A percentile compares a stretch with the other conserved stretches of the same genome.
These are phyloP conservation scores for Lentithecium fluviatile DNA, from an alignment of 495 filamentous ascomycete genomes.

Conservation along the genomic window DNA sequence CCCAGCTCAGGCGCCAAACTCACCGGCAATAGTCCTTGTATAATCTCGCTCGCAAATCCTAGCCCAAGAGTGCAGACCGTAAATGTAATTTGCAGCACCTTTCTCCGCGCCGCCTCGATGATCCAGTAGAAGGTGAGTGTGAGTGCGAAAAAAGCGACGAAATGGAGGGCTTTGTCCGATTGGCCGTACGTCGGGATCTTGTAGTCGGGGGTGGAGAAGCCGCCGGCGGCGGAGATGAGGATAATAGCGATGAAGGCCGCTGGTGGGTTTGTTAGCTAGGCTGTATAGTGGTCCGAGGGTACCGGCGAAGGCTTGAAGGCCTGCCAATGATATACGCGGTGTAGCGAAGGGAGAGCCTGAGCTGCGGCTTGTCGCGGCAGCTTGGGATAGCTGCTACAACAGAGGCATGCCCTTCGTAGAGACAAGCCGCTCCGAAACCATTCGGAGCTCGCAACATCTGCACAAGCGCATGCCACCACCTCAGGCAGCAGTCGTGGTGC, in stretches of 20 bases:
- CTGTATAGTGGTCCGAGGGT: background rate
- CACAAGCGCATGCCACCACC: background rate
- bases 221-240: constrained; percentile 58
- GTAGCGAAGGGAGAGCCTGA: background rate
- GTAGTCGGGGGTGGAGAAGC: constrained; percentile 31
- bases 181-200: constrained; percentile 42
- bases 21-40: constrained; percentile 74
- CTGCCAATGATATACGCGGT: background rate
- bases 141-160: constrained; percentile 84
- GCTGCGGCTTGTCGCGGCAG: too few species aligned
- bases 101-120: constrained; percentile 81
- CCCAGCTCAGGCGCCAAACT: background rate
- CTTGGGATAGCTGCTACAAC: too few species aligned
- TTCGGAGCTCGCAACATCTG: background rate
- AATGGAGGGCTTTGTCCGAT: constrained; percentile 90
- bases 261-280: background rate
- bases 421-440: too few species aligned
- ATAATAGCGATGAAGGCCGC: constrained; percentile 70
- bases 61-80: constrained; percentile 70
- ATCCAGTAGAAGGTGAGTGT: constrained; percentile 91
- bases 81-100: constrained; percentile 81
- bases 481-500: background rate
- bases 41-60: constrained; percentile 79
- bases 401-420: too few species aligned
- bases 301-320: background rate